phyloP scores from a whole-genome alignment of 345 rosid species.

The Atalantia buxifolia region DNA sequence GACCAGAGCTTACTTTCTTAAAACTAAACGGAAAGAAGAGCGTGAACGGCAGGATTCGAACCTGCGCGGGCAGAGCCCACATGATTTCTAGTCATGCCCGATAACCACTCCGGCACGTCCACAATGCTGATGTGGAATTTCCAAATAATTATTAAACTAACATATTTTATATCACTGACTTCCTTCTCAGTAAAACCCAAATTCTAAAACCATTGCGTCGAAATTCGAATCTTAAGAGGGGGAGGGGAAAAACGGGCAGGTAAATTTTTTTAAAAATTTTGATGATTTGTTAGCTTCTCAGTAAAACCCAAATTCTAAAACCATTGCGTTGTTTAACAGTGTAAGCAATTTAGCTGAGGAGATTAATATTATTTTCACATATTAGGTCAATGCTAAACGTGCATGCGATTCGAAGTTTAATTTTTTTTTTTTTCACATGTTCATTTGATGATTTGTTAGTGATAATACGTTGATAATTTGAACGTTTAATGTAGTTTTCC shows the following conservation, averaged over 20 bases:
- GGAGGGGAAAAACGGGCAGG: neutral
- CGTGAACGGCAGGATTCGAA: slow-evolving; percentile 79
- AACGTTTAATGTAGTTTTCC: neutral
- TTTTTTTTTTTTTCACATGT: neutral
- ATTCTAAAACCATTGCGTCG: neutral
- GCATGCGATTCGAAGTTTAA: neutral
- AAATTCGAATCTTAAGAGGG: neutral
- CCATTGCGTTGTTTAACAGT: neutral
- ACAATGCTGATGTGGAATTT: neutral
- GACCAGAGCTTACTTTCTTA: too few species aligned
- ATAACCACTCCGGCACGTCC: slow-evolving; percentile 95
- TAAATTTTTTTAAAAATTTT: neutral
- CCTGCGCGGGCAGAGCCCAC: slow-evolving; percentile 97
- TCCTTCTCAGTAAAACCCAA: neutral
- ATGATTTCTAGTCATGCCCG: slow-evolving; percentile 98
- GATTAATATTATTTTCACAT: neutral
- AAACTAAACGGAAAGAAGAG: neutral
- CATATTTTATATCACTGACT: too few species aligned
- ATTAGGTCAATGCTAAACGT: neutral
- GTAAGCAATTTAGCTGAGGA: neutral
- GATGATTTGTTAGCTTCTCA: too few species aligned
- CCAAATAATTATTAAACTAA: too few species aligned
- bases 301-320: too few species aligned
- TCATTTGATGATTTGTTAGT: neutral
- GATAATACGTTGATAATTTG: neutral